Evolutionary conservation across 331 rosid species (phyloP), one percentile per base, ranked within the genome.

Genomic region (Phaseolus coccineus): DNA sequence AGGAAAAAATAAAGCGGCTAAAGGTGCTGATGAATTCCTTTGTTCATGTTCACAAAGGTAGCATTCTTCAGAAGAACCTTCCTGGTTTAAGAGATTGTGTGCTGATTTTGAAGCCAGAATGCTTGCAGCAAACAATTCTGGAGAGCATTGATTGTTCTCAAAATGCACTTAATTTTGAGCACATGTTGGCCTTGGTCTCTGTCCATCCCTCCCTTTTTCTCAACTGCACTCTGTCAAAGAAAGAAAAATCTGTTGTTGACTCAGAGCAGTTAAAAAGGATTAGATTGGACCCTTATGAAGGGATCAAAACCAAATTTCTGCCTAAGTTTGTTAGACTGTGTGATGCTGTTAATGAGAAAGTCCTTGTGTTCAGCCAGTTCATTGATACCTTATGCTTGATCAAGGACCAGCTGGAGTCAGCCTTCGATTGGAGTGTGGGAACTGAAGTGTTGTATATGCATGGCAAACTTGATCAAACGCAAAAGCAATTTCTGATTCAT

Each of bases 121-220:
- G 28, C 6, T 5, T 67, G 28, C 87, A 85, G 78, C 73, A 79
- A 63, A 3, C 1, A 8, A 40, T 76, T 69, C 74, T 85, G 16
- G 53, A 82, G n/a, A 50, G 66, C 74, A 70, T 85, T 64, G 65
- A 59, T 8, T 1, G 56, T 35, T 44, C 73, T 28, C 82, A 65
- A 8, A 64, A 28, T 12, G 3, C 12, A 12, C 33, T 79, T 0
- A 33, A 3, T 2, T 79, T 75, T 24, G 86, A 85, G 22, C 59
- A 44, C 53, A 85, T 58, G 82, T 3, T 64, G 63, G 59, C 77
- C 4, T 12, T 82, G 55, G 71, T 50, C 15, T 85, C 86, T 0
- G 46, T 82, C 46, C 89, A 85, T 67, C 87, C 89, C 3, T 82
- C 82, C 3, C 84, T 85, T 33, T 70, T 85, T 65, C 78, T 79